Evolutionary conservation across 768 basidiomycete species (phyloP), one percentile per base, ranked within the genome.

Genomic region (Trametes cubensis): DNA sequence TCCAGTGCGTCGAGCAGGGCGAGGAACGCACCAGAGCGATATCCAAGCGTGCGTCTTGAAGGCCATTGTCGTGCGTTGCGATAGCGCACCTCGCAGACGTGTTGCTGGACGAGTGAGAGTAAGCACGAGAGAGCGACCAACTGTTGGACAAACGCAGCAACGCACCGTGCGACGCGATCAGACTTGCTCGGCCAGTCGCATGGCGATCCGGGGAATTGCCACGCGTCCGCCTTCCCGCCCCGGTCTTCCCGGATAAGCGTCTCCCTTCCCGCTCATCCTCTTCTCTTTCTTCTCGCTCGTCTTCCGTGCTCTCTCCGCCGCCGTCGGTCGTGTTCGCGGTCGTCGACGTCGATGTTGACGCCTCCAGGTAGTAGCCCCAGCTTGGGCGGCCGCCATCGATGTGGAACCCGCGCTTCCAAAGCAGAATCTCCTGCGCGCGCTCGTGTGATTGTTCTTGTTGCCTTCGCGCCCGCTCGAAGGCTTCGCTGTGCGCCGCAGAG

Each of bases 11-110:
- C 30, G 20, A 20, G 41, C 26, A 20, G 2, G 20, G 50, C 47
- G 25, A 23, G 42, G 2, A n/a, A 63, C 63, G 66, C 51, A 74
- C 73, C 73, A 74, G 42, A 69, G 66, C 17, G 71, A 68, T n/a
- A 72, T 51, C 61, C 66, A 67, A 17, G 58, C 25, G 53, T 69
- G 62, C 1, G 71, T 72, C 26, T 70, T 72, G 54, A 62, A 63
- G 21, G 67, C 66, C 71, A 72, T 71, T n/a, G 41, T 28, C 48
- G 44, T 44, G 20, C 54, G 48, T 21, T 25, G 48, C 3, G 58
- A 41, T 49, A 26, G 13, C 38, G 21, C 26, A 4, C 30, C 38
- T 55, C 52, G 55, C 56, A 64, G 42, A 60, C 63, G 58, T 44
- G 39, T 23, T 21, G 45, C 45, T 62, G 54, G 28, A 53, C 10